Evolutionary conservation across 257 asterid species (phyloP), one percentile per base, ranked within the genome.

Genomic region (Solanum lignicaule): DNA sequence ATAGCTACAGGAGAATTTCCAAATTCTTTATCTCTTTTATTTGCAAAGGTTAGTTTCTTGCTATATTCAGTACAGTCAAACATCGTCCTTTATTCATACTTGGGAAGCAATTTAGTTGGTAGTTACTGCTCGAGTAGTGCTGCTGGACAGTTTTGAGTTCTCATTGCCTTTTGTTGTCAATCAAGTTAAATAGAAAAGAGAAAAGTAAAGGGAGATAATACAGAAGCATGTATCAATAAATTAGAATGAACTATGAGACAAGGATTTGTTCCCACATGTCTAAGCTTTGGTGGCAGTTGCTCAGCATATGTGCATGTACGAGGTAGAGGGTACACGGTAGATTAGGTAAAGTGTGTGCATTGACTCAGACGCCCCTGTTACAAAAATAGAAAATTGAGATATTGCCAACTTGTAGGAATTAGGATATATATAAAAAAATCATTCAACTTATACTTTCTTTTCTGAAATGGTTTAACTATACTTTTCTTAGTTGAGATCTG

Each of bases 1-100:
- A 90, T 95, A 92, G 93, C 93, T 65, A 95, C 99, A 1, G 98
- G 98, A 89, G 99, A 97, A 90, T 95, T 97, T 90, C 99, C 99
- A 9, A 87, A 87, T 90, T 97, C 98, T 76, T 23, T 97, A 88
- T 87, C 93, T 20, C 29, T 96, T 36, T 92, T 97, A 85, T 91
- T 91, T 88, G 95, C 93, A 52, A 94, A 95, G 99, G 99, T 95
- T 84, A 87, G 92, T 83, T 82, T 81, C 89, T 78, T 66, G 85
- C 88, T 89, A 62, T 60, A n/a, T 65, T 35, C 69, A 14, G 65
- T 29, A 36, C 35, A 29, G 39, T 43, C 25, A 79, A 79, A 25
- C 38, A 27, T 27, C 0, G 29, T 81, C 23, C 7, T 32, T 72
- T 23, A 3, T 10, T 21, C 1, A 48, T 75, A 20, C 16, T 32